Conservation (phyloP, 78 protist species). For the Monosiga brevicollis region DNA sequence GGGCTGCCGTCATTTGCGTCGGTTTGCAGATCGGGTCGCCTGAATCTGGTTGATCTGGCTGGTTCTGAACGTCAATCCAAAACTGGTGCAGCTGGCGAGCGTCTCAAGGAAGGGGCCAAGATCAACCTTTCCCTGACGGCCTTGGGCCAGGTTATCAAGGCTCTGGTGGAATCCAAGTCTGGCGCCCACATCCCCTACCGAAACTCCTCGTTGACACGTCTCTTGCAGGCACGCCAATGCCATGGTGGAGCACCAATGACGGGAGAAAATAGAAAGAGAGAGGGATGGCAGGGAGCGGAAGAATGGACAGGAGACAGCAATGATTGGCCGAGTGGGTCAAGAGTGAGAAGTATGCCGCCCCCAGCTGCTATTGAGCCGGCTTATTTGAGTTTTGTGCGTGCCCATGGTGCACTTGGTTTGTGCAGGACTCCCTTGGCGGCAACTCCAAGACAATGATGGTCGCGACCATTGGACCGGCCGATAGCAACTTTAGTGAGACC, state of each 20-base stretch:
- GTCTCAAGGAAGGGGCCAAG: conserved; percentile 59
- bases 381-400: not conserved
- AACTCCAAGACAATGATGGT: conserved; percentile 78
- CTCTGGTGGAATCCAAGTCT: conserved; percentile 47
- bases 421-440: conserved; percentile 75
- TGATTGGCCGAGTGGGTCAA: too few relatives aligned
- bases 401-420: not conserved
- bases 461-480: conserved; percentile 73
- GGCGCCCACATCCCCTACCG: conserved; percentile 74
- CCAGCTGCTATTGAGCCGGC: not conserved
- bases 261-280: too few relatives aligned
- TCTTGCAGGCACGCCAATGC: conserved; percentile 40
- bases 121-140: conserved; percentile 76
- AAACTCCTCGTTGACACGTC: conserved; percentile 71
- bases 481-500: conserved; percentile 64
- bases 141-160: conserved; percentile 61
- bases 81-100: conserved; percentile 66
- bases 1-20: not conserved
- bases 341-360: too few relatives aligned
- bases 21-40: conserved; percentile 33
- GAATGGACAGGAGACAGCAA: too few relatives aligned
- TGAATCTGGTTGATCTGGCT: conserved; percentile 83
- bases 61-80: conserved; percentile 78
- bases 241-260: not conserved
- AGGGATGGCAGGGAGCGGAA: too few relatives aligned